phyloP scores from a whole-genome alignment of 1,139 yeast species.

The Pichia sp. region DNA sequence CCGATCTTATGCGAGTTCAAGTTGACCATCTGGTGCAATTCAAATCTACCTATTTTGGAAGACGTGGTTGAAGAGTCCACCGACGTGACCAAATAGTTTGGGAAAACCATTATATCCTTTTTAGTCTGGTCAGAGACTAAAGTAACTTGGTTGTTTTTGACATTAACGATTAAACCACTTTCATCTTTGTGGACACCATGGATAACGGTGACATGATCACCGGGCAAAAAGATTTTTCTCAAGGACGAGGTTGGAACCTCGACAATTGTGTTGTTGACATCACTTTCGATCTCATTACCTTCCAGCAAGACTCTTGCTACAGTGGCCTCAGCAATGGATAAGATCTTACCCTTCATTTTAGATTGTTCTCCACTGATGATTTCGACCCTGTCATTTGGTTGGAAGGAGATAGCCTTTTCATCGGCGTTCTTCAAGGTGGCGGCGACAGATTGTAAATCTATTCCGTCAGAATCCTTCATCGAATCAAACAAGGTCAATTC shows the following conservation, averaged over 20 bases:
- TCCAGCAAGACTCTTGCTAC: conserved; percentile 55
- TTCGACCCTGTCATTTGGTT: conserved; percentile 92
- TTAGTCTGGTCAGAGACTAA: conserved; percentile 84
- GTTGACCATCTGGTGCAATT: conserved; percentile 85
- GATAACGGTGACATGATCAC: conserved; percentile 92
- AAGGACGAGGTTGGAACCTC: conserved; percentile 78
- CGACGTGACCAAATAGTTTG: conserved; percentile 79
- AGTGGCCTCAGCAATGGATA: conserved; percentile 59
- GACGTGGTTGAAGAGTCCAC: conserved; percentile 62
- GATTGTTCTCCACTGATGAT: conserved; percentile 91
- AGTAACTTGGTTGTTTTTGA: conserved; percentile 80
- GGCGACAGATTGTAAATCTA: conserved; percentile 82
- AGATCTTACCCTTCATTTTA: conserved; percentile 77
- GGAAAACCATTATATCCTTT: conserved; percentile 85
- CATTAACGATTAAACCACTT: conserved; percentile 86
- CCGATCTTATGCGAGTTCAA: conserved; percentile 85
- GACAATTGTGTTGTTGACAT: conserved; percentile 38
- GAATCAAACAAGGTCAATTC: conserved; percentile 81
- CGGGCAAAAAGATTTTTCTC: conserved; percentile 80
- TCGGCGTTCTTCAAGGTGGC: conserved; percentile 69
- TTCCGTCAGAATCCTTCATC: conserved; percentile 59
- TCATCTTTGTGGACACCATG: conserved; percentile 91
- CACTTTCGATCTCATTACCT: conserved; percentile 43
- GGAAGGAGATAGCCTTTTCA: conserved; percentile 59
- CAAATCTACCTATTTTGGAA: conserved; percentile 66